Base-by-base conservation (phyloP, 2,329 filamentous ascomycete species). In the Neocucurbitaria cava region DNA sequence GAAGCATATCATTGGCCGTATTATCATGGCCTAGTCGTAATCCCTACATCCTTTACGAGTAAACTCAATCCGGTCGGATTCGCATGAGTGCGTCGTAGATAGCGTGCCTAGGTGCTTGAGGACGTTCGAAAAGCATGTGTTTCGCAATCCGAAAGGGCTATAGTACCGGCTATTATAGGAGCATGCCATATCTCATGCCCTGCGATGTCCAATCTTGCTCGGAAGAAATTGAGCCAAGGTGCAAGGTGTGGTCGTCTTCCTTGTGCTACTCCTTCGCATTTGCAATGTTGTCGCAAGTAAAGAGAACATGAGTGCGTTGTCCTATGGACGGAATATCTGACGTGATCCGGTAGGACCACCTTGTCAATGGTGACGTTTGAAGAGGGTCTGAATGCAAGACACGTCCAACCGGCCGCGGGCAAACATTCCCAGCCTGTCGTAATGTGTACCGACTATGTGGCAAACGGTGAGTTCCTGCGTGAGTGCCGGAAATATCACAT, bases 401-500 rank as follows among this genome's bases (percentile, higher is more conserved):
- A 15, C 7, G 11, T 26, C 39, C 26, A 41, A 15, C 30, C 35
- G 52, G 23, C 40, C 45, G 35, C 43, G 43, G 56, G 58, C 26
- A 52, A 49, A 46, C 46, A 46, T 40, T 47, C 53, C 45, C 33
- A 40, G 36, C 45, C 50, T 49, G 24, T 26, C 35, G 51, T 54
- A 39, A 28, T 56, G 56, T 35, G 44, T 49, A 56, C 51, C 44
- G 49, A 28, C 43, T 50, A 51, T 52, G 49, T 48, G 38, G 49
- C 48, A 52, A 47, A 23, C 24, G 17, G 38, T 44, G 40, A 40
- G 42, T 28, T 46, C 17, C 41, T 59, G 53, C 41, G 44, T 57
- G 35, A 49, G 31, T 28, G 42, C 46, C 62, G 66, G 64, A 69
- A 59, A 59, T 63, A 28, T 45, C 45, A 30, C 65, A 62, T 59